Evolutionary conservation across 2,329 filamentous ascomycete species (phyloP).

Genomic region (Pseudogymnoascus sp.): DNA sequence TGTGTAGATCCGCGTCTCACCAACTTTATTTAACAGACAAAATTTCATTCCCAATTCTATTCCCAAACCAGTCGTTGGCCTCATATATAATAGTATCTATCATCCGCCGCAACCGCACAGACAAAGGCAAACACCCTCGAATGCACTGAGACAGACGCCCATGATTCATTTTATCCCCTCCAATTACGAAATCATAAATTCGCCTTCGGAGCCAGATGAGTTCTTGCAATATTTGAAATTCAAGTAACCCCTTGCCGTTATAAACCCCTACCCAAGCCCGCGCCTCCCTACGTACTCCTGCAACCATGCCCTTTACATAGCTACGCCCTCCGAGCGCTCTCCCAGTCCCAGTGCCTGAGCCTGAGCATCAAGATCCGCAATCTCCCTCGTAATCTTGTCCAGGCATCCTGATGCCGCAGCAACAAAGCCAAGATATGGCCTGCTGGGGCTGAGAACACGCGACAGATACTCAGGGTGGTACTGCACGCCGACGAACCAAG

Average conservation of each 20-base stretch:
- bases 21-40: not conserved
- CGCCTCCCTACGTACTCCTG: not conserved
- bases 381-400: conserved; percentile 21
- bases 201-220: not conserved
- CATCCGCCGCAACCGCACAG: not conserved
- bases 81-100: conserved; percentile 7
- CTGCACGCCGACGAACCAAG: conserved; percentile 79
- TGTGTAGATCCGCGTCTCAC: not conserved
- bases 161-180: conserved; percentile 4
- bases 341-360: not conserved
- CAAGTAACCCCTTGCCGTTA: not conserved
- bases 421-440: conserved; percentile 76
- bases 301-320: not conserved
- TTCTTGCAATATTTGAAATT: not conserved
- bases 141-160: not conserved
- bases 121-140: not conserved
- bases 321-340: conserved; percentile 1
- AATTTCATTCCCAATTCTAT: conserved; percentile 4
- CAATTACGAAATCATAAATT: conserved; percentile 4
- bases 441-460: conserved; percentile 64
- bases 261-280: not conserved
- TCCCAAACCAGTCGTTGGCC: conserved; percentile 7
- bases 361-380: conserved; percentile 7
- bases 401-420: conserved; percentile 50
- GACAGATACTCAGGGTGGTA: conserved; percentile 83